Conservation (phyloP, 768 basidiomycete genomes). For the Rossbeevera mucosa region DNA sequence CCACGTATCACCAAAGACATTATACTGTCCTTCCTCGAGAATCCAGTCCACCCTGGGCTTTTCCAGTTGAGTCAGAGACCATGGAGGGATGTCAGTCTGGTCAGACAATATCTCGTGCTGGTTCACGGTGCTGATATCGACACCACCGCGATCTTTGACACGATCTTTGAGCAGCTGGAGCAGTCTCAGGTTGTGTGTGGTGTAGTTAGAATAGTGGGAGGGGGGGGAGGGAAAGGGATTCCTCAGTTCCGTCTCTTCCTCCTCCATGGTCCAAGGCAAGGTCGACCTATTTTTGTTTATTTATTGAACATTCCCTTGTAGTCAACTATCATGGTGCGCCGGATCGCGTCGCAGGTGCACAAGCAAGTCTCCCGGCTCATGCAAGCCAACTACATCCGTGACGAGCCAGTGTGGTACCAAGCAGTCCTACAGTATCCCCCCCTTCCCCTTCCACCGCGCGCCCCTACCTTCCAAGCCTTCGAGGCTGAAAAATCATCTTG, state of each 20-base stretch:
- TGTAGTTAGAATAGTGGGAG: slow-evolving; percentile 76
- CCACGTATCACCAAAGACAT: slow-evolving; percentile 86
- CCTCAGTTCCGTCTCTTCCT: slow-evolving; percentile 71
- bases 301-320: not conserved
- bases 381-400: slow-evolving; percentile 54
- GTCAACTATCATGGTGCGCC: slow-evolving; percentile 54
- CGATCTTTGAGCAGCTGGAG: slow-evolving; percentile 60
- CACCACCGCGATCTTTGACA: slow-evolving; percentile 31
- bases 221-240: slow-evolving; percentile 91
- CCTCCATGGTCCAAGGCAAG: slow-evolving; percentile 33
- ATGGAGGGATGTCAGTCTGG: slow-evolving; percentile 71
- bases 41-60: slow-evolving; percentile 92
- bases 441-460: slow-evolving; percentile 74
- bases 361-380: slow-evolving; percentile 80
- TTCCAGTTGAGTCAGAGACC: slow-evolving; percentile 71
- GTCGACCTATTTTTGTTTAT: not conserved
- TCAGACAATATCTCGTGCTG: slow-evolving; percentile 66
- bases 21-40: slow-evolving; percentile 76
- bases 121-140: slow-evolving; percentile 37
- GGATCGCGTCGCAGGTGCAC: slow-evolving; percentile 85
- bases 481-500: slow-evolving; percentile 36
- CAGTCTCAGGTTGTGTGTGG: slow-evolving; percentile 66
- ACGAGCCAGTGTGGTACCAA: slow-evolving; percentile 77
- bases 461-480: slow-evolving; percentile 46
- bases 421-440: slow-evolving; percentile 88